Conservation (phyloP, 176 grass and related monocot genomes). For the Phoenix roebelenii region DNA sequence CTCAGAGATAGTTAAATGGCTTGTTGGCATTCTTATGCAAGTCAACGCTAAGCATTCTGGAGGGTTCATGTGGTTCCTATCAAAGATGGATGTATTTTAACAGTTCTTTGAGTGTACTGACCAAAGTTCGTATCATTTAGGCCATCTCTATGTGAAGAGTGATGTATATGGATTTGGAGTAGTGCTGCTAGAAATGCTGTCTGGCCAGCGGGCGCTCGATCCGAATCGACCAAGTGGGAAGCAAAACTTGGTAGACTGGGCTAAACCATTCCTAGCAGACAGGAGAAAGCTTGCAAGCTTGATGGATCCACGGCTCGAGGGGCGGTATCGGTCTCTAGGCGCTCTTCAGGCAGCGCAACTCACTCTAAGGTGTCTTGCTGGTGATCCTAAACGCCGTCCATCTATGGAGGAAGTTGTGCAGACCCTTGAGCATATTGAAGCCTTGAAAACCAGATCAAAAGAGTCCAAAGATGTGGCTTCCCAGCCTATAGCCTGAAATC, state of each 20-base stretch:
- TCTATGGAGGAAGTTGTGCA: slow-evolving; percentile 58
- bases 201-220: slow-evolving; percentile 66
- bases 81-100: too few species aligned
- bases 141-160: slow-evolving; percentile 79
- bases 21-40: too few species aligned
- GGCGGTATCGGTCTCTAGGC: slow-evolving; percentile 46
- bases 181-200: slow-evolving; percentile 67
- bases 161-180: slow-evolving; percentile 84
- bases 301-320: slow-evolving; percentile 56
- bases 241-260: slow-evolving; percentile 67
- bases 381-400: slow-evolving; percentile 55
- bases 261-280: slow-evolving; percentile 35
- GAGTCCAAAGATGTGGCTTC: slow-evolving; percentile 26
- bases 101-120: neutral
- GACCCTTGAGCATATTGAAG: slow-evolving; percentile 54
- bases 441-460: slow-evolving; percentile 6
- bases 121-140: slow-evolving; percentile 8
- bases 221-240: slow-evolving; percentile 51
- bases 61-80: too few species aligned
- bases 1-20: too few species aligned
- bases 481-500: neutral
- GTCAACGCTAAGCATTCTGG: too few species aligned
- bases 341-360: slow-evolving; percentile 44
- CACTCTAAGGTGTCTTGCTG: slow-evolving; percentile 43
- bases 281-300: slow-evolving; percentile 41